Evolutionary conservation across 1,139 yeast genomes (phyloP), one percentile per base, ranked within the genome.

Genomic region (Saccharomyces hybrid): DNA sequence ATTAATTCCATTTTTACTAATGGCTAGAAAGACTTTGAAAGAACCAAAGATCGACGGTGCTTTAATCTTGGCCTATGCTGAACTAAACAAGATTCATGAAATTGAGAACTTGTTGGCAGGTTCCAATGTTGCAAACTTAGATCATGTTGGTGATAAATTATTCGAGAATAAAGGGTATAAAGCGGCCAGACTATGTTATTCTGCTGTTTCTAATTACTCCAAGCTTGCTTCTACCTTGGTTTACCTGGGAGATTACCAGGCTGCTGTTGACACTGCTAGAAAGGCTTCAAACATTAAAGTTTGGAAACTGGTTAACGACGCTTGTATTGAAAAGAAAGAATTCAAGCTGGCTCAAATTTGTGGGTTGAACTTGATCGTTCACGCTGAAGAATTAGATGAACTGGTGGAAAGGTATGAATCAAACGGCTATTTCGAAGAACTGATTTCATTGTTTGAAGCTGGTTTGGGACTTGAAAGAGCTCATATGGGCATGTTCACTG

Each of bases 401-500:
- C 79, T 93, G 62, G 98, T 93, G 53, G 79, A 76, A 59, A 87
- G 87, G 64, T 93, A 93, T 70, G 98, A 93, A 75, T 78, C 80
- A 72, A 83, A 86, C 65, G 99, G 99, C 50, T 89, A 88, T 75
- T 90, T 91, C 74, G 87, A 84, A 61, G 97, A 95, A 75, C 80
- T 95, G 61, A 88, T 93, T 62, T 82, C 97, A 16, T 81, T 93
- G 66, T 89, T 93, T 67, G 99, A 93, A 75, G 95, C 90, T 65
- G 99, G 99, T 63, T 80, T 93, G 58, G 95, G 96, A 52, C 81
- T 93, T 65, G 99, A 93, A 77, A 87, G 99, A 72, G 99, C 99
- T 46, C 99, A 95, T 70, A 93, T 93, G 98, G 99, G 98, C 66
- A 93, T 93, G 98, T 93, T 95, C 71, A 93, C 99, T 11, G 97